phyloP scores from a whole-genome alignment of 257 asterid species.

The Phtheirospermum japonicum region DNA sequence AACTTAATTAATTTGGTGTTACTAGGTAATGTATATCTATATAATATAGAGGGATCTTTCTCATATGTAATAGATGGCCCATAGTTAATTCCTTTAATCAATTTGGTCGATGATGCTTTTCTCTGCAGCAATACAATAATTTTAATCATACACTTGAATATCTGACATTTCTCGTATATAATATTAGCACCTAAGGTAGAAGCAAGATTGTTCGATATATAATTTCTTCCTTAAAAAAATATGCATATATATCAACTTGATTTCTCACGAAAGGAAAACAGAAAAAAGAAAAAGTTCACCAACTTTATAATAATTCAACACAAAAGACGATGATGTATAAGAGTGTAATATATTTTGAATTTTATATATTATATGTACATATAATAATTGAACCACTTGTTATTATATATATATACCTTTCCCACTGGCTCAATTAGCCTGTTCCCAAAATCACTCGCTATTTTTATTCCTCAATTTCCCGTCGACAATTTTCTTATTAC shows the following conservation, averaged over 20 bases:
- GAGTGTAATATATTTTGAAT: too few relatives aligned
- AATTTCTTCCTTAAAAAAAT: neutral
- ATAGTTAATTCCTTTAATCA: slow-evolving; percentile 15
- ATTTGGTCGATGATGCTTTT: slow-evolving; percentile 35
- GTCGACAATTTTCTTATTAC: slow-evolving; percentile 29
- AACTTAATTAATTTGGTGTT: neutral
- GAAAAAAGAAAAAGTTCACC: slow-evolving; percentile 32
- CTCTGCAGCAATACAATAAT: slow-evolving; percentile 35
- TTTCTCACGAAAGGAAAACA: slow-evolving; percentile 1
- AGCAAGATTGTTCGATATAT: slow-evolving; percentile 5
- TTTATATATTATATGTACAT: slow-evolving; percentile 20
- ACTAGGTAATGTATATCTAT: neutral
- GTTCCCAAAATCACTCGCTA: slow-evolving; percentile 54
- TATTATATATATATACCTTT: slow-evolving; percentile 37
- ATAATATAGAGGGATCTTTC: too few relatives aligned
- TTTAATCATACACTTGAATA: slow-evolving; percentile 30
- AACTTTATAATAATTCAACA: slow-evolving; percentile 46
- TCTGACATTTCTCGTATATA: slow-evolving; percentile 37
- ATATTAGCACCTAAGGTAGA: slow-evolving; percentile 20
- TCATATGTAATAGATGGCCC: slow-evolving; percentile 12
- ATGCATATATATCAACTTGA: neutral
- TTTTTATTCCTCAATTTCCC: slow-evolving; percentile 41
- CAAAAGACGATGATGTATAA: neutral
- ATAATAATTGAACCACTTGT: slow-evolving; percentile 43
- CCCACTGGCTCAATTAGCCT: slow-evolving; percentile 47